phyloP scores from a whole-genome alignment of 352 stramenopile species.

The Globisporangium radiosum region DNA sequence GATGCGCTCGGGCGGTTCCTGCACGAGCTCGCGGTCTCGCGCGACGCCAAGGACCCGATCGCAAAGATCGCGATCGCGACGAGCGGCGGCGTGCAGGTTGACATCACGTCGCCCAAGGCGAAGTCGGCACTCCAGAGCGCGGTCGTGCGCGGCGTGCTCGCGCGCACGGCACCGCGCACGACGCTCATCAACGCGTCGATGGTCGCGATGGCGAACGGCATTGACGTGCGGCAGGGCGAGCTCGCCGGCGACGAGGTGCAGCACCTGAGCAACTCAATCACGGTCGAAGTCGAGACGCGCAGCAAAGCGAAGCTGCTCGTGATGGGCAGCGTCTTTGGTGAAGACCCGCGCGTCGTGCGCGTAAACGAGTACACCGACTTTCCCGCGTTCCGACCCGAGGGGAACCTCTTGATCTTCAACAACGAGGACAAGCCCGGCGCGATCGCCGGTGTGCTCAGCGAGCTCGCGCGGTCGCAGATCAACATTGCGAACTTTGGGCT shows the following conservation, averaged over 20 bases:
- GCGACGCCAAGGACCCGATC: conserved; percentile 54
- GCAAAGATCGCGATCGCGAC: conserved; percentile 58
- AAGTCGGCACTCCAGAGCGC: conserved; percentile 65
- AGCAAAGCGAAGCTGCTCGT: conserved; percentile 51
- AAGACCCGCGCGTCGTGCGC: conserved; percentile 71
- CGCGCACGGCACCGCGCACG: conserved; percentile 27
- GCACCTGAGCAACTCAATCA: conserved; percentile 75
- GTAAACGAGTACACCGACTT: conserved; percentile 85
- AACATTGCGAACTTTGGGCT: conserved; percentile 85
- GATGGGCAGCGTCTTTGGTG: conserved; percentile 77
- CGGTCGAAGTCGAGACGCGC: conserved; percentile 61
- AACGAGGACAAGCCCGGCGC: conserved; percentile 77
- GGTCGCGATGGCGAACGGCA: conserved; percentile 64
- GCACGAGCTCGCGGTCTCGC: conserved; percentile 59
- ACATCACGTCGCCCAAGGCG: conserved; percentile 71
- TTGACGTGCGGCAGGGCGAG: conserved; percentile 71
- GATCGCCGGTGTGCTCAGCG: conserved; percentile 66
- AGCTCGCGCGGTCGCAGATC: conserved; percentile 63
- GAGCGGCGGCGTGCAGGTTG: conserved; percentile 57
- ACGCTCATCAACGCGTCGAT: conserved; percentile 64
- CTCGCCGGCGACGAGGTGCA: conserved; percentile 35
- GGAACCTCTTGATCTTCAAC: conserved; percentile 79
- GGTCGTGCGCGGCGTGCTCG: conserved; percentile 69
- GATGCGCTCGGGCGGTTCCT: conserved; percentile 70
- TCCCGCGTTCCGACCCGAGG: conserved; percentile 67